Evolutionary conservation across 768 basidiomycete genomes (phyloP).

Genomic region (Fomitopsis serialis): DNA sequence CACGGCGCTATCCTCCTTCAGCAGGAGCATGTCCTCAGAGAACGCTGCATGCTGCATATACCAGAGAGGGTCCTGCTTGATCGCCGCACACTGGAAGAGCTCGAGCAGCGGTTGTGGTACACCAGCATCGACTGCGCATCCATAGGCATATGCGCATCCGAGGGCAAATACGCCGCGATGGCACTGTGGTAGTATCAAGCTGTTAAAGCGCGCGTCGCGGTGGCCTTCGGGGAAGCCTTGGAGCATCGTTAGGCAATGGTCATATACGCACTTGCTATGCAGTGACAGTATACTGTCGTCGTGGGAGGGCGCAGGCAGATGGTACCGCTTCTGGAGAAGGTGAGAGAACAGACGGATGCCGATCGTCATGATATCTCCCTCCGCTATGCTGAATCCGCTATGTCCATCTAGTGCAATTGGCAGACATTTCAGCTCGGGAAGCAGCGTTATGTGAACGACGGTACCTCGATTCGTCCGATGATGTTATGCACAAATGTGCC

Average conservation of each 20-base stretch:
- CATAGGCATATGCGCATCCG: constrained; percentile 28
- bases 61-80: constrained; percentile 27
- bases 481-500: constrained; percentile 36
- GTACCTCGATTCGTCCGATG: constrained; percentile 22
- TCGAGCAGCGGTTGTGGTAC: constrained; percentile 21
- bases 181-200: constrained; percentile 27
- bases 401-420: constrained; percentile 23
- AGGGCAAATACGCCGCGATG: constrained; percentile 21
- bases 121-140: constrained; percentile 24
- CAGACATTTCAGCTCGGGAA: not conserved
- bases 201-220: constrained; percentile 37
- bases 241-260: constrained; percentile 15
- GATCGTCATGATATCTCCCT: constrained; percentile 38
- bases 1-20: not conserved
- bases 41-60: constrained; percentile 36
- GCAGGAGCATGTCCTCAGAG: not conserved
- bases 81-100: constrained; percentile 20
- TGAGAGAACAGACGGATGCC: constrained; percentile 23
- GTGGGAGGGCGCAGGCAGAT: constrained; percentile 33
- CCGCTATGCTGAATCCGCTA: constrained; percentile 37
- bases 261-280: constrained; percentile 36
- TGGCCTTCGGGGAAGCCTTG: constrained; percentile 37
- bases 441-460: constrained; percentile 1
- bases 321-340: not conserved
- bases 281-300: constrained; percentile 46